Percentiles rank a stretch among this genome's conserved stretches.
Conservation (phyloP, 345 rosid species). For the Ceriops tagal region DNA sequence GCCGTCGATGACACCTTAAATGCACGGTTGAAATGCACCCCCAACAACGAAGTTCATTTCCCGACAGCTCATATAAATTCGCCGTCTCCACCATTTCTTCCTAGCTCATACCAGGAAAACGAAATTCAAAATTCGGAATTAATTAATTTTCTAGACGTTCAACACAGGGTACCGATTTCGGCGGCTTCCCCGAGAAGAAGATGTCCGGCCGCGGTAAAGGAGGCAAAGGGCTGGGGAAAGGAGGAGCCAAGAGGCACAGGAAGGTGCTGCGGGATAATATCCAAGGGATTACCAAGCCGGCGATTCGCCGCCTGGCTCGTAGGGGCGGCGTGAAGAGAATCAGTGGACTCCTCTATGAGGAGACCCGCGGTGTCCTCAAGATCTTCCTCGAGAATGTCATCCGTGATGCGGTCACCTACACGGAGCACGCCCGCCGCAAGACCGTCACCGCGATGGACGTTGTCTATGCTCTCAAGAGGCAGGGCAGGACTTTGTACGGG, state of each 20-base stretch:
- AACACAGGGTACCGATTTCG: too few relatives aligned
- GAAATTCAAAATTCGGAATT: not conserved
- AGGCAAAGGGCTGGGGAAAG: slow-evolving; percentile 1
- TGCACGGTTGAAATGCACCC: too few relatives aligned
- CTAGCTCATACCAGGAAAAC: not conserved
- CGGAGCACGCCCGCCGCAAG: slow-evolving; percentile 1
- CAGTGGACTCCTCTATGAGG: not conserved
- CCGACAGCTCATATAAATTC: too few relatives aligned
- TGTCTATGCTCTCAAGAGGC: slow-evolving; percentile 3
- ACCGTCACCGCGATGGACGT: slow-evolving; percentile 1
- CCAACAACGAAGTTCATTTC: too few relatives aligned
- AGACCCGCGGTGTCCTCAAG: not conserved
- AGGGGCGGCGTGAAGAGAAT: slow-evolving; percentile 3
- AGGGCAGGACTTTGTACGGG: slow-evolving; percentile 1
- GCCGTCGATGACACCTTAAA: too few relatives aligned
- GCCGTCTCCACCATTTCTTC: not conserved
- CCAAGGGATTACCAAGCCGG: not conserved
- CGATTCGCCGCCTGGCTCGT: slow-evolving; percentile 1
- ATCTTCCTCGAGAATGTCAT: slow-evolving; percentile 5
- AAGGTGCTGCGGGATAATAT: slow-evolving; percentile 1
- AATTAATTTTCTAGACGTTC: not conserved
- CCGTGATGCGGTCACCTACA: slow-evolving; percentile 1
- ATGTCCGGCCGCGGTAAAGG: not conserved
- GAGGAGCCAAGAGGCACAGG: slow-evolving; percentile 7
- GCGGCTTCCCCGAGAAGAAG: not conserved